Percentiles rank a stretch among this genome's conserved stretches.
phyloP scores from a whole-genome alignment of 2,329 filamentous ascomycete species.

The Mariannaea elegans region DNA sequence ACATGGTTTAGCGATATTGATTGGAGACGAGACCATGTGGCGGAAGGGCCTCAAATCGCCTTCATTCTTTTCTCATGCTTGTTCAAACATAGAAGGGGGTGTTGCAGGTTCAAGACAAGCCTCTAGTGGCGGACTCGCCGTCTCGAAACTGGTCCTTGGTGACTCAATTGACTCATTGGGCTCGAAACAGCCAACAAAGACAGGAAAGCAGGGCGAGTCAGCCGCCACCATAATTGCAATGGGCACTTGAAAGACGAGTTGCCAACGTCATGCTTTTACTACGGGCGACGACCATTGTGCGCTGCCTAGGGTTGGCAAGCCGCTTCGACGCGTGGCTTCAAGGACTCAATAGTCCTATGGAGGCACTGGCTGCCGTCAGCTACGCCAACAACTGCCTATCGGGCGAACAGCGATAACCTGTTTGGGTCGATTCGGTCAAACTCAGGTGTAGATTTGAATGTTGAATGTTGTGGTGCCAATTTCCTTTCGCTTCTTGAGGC shows the following conservation, averaged over 20 bases:
- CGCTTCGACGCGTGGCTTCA: slow-evolving; percentile 16
- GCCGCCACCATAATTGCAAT: neutral
- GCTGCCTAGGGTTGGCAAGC: slow-evolving; percentile 9
- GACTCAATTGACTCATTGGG: slow-evolving; percentile 21
- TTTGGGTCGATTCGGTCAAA: neutral
- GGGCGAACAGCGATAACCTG: neutral
- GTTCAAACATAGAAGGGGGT: neutral
- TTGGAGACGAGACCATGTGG: neutral
- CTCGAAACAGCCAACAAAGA: neutral
- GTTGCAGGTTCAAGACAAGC: neutral
- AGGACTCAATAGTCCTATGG: slow-evolving; percentile 9
- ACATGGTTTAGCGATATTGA: neutral
- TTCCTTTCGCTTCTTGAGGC: neutral
- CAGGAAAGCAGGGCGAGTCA: neutral
- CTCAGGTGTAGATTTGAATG: neutral
- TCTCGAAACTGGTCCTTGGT: neutral
- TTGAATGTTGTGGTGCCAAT: too few relatives aligned
- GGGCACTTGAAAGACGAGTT: neutral
- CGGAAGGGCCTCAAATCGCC: neutral
- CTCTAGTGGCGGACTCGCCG: slow-evolving; percentile 9
- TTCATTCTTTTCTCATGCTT: neutral
- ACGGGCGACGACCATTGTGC: slow-evolving; percentile 8
- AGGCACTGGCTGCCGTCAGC: neutral
- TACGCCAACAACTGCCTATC: neutral
- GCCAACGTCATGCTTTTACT: neutral